A percentile compares a stretch with the other conserved stretches of the same genome.
These are phyloP conservation scores for Penicillium sp. DNA, from an alignment of 2,329 filamentous ascomycete genomes.

Conservation along the genomic window DNA sequence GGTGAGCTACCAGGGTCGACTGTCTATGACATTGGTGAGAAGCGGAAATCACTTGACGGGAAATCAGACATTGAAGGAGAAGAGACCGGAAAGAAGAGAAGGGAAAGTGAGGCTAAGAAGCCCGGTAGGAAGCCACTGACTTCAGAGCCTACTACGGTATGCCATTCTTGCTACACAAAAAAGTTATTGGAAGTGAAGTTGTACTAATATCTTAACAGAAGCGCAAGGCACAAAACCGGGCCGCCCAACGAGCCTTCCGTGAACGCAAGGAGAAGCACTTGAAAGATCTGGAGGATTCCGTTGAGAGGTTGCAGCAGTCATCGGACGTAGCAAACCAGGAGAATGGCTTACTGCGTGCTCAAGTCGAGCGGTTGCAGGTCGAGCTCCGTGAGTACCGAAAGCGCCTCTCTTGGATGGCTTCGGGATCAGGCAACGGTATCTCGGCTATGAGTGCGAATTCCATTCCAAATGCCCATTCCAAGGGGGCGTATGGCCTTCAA, in stretches of 20 bases:
- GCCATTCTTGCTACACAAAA: constrained; percentile 34
- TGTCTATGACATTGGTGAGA: constrained; percentile 58
- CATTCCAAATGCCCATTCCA: constrained; percentile 47
- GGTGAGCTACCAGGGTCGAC: constrained; percentile 63
- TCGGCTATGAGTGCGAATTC: constrained; percentile 51
- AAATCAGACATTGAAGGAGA: constrained; percentile 64
- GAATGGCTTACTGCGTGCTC: constrained; percentile 77
- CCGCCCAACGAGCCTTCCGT: constrained; percentile 87
- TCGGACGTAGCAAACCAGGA: constrained; percentile 82
- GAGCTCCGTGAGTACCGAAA: constrained; percentile 92
- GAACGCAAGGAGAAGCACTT: constrained; percentile 85
- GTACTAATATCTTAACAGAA: constrained; percentile 39
- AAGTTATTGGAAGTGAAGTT: neutral
- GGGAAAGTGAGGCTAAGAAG: constrained; percentile 87
- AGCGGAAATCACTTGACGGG: constrained; percentile 55
- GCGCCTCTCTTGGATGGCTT: constrained; percentile 65
- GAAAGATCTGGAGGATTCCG: constrained; percentile 55
- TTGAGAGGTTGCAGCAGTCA: constrained; percentile 69
- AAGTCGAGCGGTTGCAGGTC: constrained; percentile 80
- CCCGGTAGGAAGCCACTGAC: constrained; percentile 93
- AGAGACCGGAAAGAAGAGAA: constrained; percentile 64
- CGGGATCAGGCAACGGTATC: constrained; percentile 43
- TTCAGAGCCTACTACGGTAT: constrained; percentile 91
- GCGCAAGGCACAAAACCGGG: constrained; percentile 87
- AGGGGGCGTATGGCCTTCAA: constrained; percentile 58